phyloP scores from a whole-genome alignment of 768 basidiomycete genomes.

The Candolleomyces aberdarensis region DNA sequence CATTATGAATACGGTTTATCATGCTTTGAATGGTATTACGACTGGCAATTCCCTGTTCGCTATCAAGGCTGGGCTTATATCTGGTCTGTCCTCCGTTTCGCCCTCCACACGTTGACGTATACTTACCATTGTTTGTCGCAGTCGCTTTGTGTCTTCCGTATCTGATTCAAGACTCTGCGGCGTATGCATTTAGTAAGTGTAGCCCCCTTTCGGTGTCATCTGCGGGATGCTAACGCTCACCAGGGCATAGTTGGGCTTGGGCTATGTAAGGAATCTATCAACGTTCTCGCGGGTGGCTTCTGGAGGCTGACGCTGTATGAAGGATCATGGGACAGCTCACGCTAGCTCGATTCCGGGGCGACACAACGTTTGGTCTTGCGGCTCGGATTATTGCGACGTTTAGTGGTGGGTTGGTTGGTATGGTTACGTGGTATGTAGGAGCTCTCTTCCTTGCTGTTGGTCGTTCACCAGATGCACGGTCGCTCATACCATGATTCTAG shows the following conservation, averaged over 20 bases:
- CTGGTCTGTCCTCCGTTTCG: slow-evolving; percentile 16
- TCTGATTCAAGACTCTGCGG: slow-evolving; percentile 51
- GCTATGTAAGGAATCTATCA: slow-evolving; percentile 49
- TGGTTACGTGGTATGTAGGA: slow-evolving; percentile 58
- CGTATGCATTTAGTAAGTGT: slow-evolving; percentile 56
- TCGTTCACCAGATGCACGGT: too few relatives aligned
- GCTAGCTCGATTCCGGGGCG: slow-evolving; percentile 67
- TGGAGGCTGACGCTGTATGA: not conserved
- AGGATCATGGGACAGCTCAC: slow-evolving; percentile 79
- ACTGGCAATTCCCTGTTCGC: slow-evolving; percentile 67
- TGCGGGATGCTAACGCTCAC: slow-evolving; percentile 4
- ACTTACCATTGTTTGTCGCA: slow-evolving; percentile 23
- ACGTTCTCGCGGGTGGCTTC: not conserved
- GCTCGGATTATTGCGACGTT: slow-evolving; percentile 64
- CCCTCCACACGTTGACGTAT: too few relatives aligned
- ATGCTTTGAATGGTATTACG: slow-evolving; percentile 34
- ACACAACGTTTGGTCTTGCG: slow-evolving; percentile 66
- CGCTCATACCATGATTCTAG: slow-evolving; percentile 25
- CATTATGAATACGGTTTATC: slow-evolving; percentile 45
- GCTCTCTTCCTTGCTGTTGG: not conserved
- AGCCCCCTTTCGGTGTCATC: not conserved
- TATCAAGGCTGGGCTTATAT: slow-evolving; percentile 65
- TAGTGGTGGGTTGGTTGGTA: slow-evolving; percentile 58
- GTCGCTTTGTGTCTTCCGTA: slow-evolving; percentile 56
- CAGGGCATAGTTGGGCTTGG: slow-evolving; percentile 69